Evolutionary conservation across 2,329 filamentous ascomycete genomes (phyloP).

Genomic region (Beauveria varroae): DNA sequence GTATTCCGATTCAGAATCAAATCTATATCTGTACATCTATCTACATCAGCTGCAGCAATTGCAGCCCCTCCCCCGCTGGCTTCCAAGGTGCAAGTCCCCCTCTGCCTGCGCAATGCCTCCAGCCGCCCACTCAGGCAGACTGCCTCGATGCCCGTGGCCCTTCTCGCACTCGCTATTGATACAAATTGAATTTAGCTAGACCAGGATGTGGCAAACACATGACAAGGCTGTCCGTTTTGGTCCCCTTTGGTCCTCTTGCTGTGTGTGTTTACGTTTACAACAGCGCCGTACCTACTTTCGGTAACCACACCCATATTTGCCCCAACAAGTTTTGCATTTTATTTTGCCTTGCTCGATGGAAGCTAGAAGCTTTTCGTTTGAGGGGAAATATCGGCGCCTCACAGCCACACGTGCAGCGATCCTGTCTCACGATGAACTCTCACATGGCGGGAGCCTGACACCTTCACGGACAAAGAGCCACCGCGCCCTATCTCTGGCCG

Average conservation of each 20-base stretch:
- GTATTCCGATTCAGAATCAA: neutral
- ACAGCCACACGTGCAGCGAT: slow-evolving; percentile 8
- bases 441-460: neutral
- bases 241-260: neutral
- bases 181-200: neutral
- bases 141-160: slow-evolving; percentile 7
- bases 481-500: neutral
- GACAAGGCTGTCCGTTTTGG: neutral
- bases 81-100: neutral
- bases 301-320: neutral
- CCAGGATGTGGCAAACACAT: neutral
- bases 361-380: neutral
- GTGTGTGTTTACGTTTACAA: neutral
- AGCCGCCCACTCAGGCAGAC: neutral
- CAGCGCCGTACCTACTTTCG: neutral
- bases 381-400: neutral
- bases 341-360: neutral
- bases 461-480: neutral
- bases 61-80: slow-evolving; percentile 5
- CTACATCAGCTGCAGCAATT: neutral
- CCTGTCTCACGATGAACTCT: neutral
- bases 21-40: neutral
- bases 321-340: neutral
- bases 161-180: slow-evolving; percentile 4
- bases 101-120: neutral